phyloP scores from a whole-genome alignment of 176 grass and related monocot species.

The Triticum monococcum region DNA sequence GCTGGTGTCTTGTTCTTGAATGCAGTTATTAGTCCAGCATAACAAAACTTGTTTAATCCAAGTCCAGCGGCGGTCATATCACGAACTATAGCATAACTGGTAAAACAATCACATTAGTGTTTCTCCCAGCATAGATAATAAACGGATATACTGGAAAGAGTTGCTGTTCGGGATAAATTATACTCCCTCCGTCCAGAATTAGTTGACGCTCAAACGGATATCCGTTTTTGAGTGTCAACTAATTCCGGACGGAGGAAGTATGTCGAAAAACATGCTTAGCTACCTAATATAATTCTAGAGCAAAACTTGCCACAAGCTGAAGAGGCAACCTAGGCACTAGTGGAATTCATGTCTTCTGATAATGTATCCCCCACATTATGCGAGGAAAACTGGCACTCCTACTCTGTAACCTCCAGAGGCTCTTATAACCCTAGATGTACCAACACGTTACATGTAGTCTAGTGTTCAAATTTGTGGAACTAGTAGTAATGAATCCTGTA shows the following conservation, averaged over 20 bases:
- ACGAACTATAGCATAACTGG: slow-evolving; percentile 84
- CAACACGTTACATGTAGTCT: background rate
- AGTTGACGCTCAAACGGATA: too few relatives aligned
- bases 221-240: too few relatives aligned
- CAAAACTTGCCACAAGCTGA: background rate
- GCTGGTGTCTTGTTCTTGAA: slow-evolving; percentile 88
- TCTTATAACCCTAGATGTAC: background rate
- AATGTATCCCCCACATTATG: background rate
- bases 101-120: slow-evolving; percentile 27
- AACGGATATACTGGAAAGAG: background rate
- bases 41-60: slow-evolving; percentile 91
- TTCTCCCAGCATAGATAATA: slow-evolving; percentile 5
- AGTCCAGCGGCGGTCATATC: slow-evolving; percentile 98
- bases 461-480: slow-evolving; percentile 12
- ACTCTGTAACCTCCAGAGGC: background rate
- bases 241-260: too few relatives aligned
- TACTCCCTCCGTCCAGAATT: background rate
- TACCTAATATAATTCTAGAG: background rate
- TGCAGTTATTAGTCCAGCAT: slow-evolving; percentile 95
- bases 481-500: background rate
- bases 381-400: slow-evolving; percentile 7
- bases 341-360: background rate
- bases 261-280: too few relatives aligned
- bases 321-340: slow-evolving; percentile 7
- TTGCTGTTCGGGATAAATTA: background rate